These are phyloP conservation scores for Akebia trifoliata DNA, from an alignment of 164 flowering plant genomes.

Conservation along the genomic window DNA sequence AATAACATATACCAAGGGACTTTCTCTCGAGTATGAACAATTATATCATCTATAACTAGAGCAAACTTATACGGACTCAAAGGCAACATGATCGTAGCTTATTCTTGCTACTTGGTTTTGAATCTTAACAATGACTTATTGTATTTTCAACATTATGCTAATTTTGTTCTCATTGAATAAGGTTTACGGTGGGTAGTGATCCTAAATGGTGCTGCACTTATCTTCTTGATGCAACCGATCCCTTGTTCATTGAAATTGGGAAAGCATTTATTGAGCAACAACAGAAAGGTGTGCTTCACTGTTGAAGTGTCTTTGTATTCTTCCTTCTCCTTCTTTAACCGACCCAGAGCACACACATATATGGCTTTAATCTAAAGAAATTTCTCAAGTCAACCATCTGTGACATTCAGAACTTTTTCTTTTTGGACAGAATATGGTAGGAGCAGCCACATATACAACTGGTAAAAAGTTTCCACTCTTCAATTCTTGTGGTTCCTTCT, in stretches of 20 bases:
- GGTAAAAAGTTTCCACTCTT: conserved; percentile 31
- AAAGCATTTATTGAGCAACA: conserved; percentile 64
- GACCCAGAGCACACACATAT: neutral
- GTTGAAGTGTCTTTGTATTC: neutral
- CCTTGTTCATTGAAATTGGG: conserved; percentile 68
- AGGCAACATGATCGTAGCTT: no score
- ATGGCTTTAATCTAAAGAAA: neutral
- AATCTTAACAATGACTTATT: neutral
- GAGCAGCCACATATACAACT: conserved; percentile 65
- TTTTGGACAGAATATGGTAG: conserved; percentile 61
- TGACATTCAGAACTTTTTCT: conserved; percentile 10
- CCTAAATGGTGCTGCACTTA: conserved; percentile 78
- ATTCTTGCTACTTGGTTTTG: no score
- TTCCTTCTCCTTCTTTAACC: neutral
- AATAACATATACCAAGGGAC: no score
- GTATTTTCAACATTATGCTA: neutral
- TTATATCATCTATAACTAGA: no score
- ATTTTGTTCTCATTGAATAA: conserved; percentile 18
- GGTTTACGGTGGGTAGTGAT: conserved; percentile 62
- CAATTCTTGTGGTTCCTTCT: neutral
- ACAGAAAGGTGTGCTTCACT: conserved; percentile 34
- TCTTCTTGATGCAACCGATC: conserved; percentile 84
- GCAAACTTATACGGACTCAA: no score
- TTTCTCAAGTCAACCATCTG: neutral
- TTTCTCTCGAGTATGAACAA: no score